These are phyloP conservation scores for Tulasnella sp. DNA, from an alignment of 768 basidiomycete species.

Conservation along the genomic window DNA sequence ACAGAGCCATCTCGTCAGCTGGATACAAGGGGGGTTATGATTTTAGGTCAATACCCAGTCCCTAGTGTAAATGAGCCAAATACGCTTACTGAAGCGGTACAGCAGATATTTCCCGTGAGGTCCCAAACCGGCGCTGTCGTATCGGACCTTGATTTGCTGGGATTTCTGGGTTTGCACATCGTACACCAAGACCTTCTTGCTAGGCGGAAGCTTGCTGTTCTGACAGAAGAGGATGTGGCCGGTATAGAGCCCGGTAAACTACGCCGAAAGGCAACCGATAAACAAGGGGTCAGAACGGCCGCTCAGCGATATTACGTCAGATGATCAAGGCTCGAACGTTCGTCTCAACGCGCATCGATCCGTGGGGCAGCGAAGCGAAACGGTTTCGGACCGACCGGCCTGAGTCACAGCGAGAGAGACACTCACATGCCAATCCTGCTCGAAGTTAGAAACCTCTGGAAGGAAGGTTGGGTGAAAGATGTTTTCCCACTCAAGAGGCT, in stretches of 20 bases:
- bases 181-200: not conserved
- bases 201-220: not conserved
- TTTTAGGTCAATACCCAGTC: not conserved
- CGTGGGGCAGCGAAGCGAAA: not conserved
- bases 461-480: slow-evolving; percentile 2
- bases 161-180: not conserved
- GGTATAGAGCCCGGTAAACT: slow-evolving; percentile 1
- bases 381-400: not conserved
- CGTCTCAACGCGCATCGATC: not conserved
- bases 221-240: slow-evolving; percentile 6
- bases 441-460: not conserved
- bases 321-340: not conserved
- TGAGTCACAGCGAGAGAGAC: not conserved
- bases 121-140: slow-evolving; percentile 1
- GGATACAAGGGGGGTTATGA: not conserved
- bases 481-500: not conserved
- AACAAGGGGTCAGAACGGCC: not conserved
- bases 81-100: not conserved
- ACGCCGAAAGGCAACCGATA: not conserved
- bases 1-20: slow-evolving; percentile 1
- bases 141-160: not conserved
- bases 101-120: slow-evolving; percentile 1
- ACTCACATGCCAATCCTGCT: slow-evolving; percentile 3
- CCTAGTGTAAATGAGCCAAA: not conserved
- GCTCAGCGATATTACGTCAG: not conserved